Evolutionary conservation across 2,329 filamentous ascomycete genomes (phyloP).

Genomic region (Penicillium sp.): DNA sequence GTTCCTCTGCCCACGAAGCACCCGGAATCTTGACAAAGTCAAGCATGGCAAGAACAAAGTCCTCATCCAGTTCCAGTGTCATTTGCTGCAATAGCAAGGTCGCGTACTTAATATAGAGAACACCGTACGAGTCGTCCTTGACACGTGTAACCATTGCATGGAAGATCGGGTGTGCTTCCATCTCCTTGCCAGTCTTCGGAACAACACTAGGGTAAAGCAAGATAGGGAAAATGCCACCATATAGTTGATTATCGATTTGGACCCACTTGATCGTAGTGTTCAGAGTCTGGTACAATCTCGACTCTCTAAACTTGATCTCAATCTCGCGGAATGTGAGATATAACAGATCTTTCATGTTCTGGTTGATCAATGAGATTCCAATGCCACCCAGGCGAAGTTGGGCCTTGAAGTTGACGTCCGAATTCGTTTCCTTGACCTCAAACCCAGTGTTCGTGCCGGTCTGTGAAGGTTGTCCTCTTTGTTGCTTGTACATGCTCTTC

Average conservation of each 20-base stretch:
- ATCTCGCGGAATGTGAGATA: conserved; percentile 93
- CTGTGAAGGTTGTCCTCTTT: conserved; percentile 54
- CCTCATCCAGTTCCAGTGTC: conserved; percentile 95
- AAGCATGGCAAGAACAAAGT: conserved; percentile 93
- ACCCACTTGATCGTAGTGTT: conserved; percentile 96
- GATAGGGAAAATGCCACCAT: conserved; percentile 97
- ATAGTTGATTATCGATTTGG: conserved; percentile 97
- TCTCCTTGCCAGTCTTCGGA: conserved; percentile 92
- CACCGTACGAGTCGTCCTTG: conserved; percentile 97
- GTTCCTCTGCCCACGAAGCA: conserved; percentile 78
- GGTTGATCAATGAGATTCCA: conserved; percentile 89
- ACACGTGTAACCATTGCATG: conserved; percentile 89
- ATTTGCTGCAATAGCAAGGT: conserved; percentile 93
- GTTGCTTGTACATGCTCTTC: conserved; percentile 83
- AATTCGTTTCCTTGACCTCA: conserved; percentile 90
- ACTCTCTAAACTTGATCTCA: conserved; percentile 86
- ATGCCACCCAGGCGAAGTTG: conserved; percentile 86
- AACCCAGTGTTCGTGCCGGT: conserved; percentile 68
- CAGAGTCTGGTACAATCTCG: conserved; percentile 87
- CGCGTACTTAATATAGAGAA: conserved; percentile 97
- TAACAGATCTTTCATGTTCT: conserved; percentile 84
- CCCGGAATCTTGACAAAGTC: conserved; percentile 94
- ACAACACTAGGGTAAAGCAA: conserved; percentile 96
- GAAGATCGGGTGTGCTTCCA: conserved; percentile 92
- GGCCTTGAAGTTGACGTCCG: conserved; percentile 81